Evolutionary conservation across 208 protist genomes (phyloP), one percentile per base, ranked within the genome.

Genomic region (Leishmania gerbilli): DNA sequence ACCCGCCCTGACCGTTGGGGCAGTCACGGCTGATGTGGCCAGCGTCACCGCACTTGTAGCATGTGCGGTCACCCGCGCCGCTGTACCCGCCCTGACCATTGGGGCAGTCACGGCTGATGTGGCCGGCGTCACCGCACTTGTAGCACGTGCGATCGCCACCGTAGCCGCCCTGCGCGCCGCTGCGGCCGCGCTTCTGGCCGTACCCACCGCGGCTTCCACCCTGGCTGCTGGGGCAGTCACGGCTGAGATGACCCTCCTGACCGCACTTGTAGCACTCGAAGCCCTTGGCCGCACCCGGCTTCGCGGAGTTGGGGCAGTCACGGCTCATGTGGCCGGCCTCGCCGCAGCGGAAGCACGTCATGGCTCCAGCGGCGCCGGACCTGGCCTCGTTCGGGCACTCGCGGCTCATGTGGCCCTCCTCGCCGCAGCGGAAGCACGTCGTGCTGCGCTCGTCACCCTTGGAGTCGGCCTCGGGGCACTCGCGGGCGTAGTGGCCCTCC

Each of bases 11-110:
- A n/a, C 62, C n/a, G 56, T 60, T 89, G 76, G 95, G 92, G 87
- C 96, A 98, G 42, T 97, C 92, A 78, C 96, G 92, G 83, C 85
- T 92, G 71, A 92, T 84, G 89, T 95, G 95, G 71, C 91, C 95
- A 5, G 84, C 74, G 78, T 95, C 84, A 55, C 93, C 93, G 82
- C 95, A 97, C 88, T 94, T 87, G 78, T 67, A 90, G 91, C 95
- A 97, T 13, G 71, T 92, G 83, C 88, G 87, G 77, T 92, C 95
- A 55, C 88, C 92, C 69, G 80, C 88, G 64, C 85, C 82, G 60
- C 90, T 69, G 77, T 86, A 78, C 58, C 88, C 86, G 74, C 79
- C 71, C 84, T 85, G 81, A 69, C 82, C 72, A 42, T 86, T 90
- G 71, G 95, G 92, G 86, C 96, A 98, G 53, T 97, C 92, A 82